These are phyloP conservation scores for Chaetomiaceae sp. DNA, from an alignment of 2,329 filamentous ascomycete genomes.

Conservation along the genomic window DNA sequence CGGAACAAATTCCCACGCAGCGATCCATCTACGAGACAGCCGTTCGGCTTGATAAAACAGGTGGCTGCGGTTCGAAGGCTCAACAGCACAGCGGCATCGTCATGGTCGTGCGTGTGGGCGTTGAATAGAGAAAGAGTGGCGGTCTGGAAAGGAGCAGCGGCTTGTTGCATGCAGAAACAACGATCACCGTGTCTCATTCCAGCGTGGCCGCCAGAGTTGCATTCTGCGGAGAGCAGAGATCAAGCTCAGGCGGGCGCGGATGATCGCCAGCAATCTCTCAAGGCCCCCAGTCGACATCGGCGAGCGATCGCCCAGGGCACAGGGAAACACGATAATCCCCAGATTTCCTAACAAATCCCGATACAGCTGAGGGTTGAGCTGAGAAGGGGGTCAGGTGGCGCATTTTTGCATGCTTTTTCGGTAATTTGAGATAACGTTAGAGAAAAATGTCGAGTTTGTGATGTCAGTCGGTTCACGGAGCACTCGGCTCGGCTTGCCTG, in stretches of 20 bases:
- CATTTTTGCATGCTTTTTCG: background rate
- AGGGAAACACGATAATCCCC: slow-evolving; percentile 11
- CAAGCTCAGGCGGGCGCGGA: background rate
- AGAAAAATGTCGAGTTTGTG: background rate
- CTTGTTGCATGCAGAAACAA: slow-evolving; percentile 2
- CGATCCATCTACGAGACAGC: background rate
- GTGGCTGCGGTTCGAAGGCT: background rate
- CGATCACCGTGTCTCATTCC: slow-evolving; percentile 16
- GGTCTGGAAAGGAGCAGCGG: background rate
- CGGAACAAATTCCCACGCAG: background rate
- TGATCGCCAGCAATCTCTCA: slow-evolving; percentile 13
- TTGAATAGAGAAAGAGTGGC: background rate
- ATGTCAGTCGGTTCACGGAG: background rate
- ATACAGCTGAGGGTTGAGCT: background rate
- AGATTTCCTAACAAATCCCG: slow-evolving; percentile 6
- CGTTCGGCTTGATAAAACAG: background rate
- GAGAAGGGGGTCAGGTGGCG: slow-evolving; percentile 3
- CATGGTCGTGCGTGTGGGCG: no score
- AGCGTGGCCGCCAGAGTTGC: slow-evolving; percentile 7
- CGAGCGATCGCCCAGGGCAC: slow-evolving; percentile 6
- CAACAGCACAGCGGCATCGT: background rate
- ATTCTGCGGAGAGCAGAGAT: slow-evolving; percentile 2
- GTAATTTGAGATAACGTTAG: background rate
- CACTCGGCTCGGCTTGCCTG: background rate
- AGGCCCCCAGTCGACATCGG: background rate